phyloP scores from a whole-genome alignment of 2,329 filamentous ascomycete species.

The Coniella vitis region DNA sequence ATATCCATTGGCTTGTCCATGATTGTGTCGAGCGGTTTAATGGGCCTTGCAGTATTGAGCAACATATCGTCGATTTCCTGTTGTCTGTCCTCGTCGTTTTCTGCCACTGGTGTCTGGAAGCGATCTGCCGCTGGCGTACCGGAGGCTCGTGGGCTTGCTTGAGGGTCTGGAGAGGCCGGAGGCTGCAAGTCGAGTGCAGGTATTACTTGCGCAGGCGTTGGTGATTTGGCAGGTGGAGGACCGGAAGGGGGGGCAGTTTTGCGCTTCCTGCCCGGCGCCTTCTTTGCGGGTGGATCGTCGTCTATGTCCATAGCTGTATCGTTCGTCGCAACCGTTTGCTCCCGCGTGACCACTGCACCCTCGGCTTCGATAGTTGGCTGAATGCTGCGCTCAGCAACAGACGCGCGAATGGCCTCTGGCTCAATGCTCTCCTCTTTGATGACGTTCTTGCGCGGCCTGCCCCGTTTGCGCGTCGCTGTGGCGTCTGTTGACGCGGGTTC shows the following conservation, averaged over 20 bases:
- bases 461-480: constrained; percentile 8
- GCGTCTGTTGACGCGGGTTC: not conserved
- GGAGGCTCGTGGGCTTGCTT: constrained; percentile 46
- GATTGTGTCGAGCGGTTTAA: constrained; percentile 69
- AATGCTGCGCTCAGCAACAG: constrained; percentile 3
- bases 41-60: constrained; percentile 53
- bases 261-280: constrained; percentile 57
- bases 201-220: constrained; percentile 9
- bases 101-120: constrained; percentile 56
- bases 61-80: constrained; percentile 40
- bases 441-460: constrained; percentile 11
- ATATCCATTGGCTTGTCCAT: constrained; percentile 92
- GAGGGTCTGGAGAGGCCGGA: constrained; percentile 19
- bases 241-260: constrained; percentile 47
- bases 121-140: constrained; percentile 49
- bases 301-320: constrained; percentile 24
- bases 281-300: constrained; percentile 28
- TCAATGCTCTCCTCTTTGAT: constrained; percentile 15
- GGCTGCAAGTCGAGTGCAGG: constrained; percentile 32
- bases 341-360: constrained; percentile 29
- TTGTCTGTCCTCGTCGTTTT: constrained; percentile 61
- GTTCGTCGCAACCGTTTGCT: constrained; percentile 25
- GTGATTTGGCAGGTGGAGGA: constrained; percentile 25
- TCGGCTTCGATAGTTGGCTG: constrained; percentile 28
- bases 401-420: constrained; percentile 5